Conservation (phyloP, 495 filamentous ascomycete species). For the Terfezia claveryi region DNA sequence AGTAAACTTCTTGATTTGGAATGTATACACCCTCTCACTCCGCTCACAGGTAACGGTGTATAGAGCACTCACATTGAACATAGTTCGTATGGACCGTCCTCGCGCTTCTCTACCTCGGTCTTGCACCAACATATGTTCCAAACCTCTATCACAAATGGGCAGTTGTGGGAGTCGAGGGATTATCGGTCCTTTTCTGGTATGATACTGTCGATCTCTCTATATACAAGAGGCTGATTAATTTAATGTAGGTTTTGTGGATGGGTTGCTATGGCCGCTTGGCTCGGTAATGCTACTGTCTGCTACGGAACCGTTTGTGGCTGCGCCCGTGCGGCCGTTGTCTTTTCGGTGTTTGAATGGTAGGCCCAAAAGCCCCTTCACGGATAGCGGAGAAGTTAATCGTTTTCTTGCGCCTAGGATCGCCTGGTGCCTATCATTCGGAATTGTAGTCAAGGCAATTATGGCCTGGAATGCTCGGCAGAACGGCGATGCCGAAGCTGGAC, state of each 20-base stretch:
- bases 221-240: too few relatives aligned
- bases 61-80: background rate
- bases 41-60: background rate
- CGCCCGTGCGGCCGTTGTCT: conserved; percentile 14
- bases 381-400: background rate
- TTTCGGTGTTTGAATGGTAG: conserved; percentile 17
- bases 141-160: conserved; percentile 18
- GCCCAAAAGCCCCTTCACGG: background rate
- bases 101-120: conserved; percentile 14
- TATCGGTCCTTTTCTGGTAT: conserved; percentile 19
- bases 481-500: background rate
- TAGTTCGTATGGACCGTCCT: conserved; percentile 17
- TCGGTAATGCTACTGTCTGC: background rate
- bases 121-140: conserved; percentile 18
- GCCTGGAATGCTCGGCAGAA: background rate
- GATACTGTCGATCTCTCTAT: background rate
- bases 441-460: background rate
- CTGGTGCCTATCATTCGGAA: background rate
- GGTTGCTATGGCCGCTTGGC: conserved; percentile 13
- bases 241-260: conserved; percentile 16
- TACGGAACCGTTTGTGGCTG: conserved; percentile 4
- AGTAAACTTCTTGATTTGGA: background rate
- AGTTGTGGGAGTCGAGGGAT: conserved; percentile 15
- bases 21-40: background rate
- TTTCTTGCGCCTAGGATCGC: background rate